A percentile compares a stretch with the other conserved stretches of the same genome.
phyloP scores from a whole-genome alignment of 1,139 yeast genomes.

The Yamadazyma trypodendri region DNA sequence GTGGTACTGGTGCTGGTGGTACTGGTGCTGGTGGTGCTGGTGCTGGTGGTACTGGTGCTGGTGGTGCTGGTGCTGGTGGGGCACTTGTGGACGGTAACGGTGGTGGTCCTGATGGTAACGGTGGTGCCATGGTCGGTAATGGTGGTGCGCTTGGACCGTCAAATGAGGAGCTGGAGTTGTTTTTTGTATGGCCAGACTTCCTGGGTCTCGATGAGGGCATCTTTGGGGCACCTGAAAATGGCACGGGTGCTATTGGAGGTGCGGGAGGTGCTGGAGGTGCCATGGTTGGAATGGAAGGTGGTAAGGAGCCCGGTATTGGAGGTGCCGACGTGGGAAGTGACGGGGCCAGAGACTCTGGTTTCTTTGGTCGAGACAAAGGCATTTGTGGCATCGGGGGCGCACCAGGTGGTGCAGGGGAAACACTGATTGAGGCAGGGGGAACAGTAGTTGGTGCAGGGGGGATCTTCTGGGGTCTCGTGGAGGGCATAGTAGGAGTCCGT shows the following conservation, averaged over 20 bases:
- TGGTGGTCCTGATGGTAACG: slow-evolving; percentile 9
- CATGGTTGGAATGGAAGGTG: slow-evolving; percentile 21
- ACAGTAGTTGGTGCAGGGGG: slow-evolving; percentile 5
- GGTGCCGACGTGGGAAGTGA: slow-evolving; percentile 34
- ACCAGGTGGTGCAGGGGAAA: not conserved
- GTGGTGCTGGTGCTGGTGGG: slow-evolving; percentile 15
- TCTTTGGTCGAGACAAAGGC: slow-evolving; percentile 6
- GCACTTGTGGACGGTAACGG: slow-evolving; percentile 16
- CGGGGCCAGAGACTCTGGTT: not conserved
- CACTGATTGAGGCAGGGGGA: slow-evolving; percentile 6
- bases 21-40: slow-evolving; percentile 14
- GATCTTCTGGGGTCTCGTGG: slow-evolving; percentile 9
- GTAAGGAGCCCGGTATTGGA: not conserved
- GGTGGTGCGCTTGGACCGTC: slow-evolving; percentile 16
- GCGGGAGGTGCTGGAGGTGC: slow-evolving; percentile 18
- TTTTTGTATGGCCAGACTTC: slow-evolving; percentile 32
- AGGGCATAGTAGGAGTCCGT: slow-evolving; percentile 17
- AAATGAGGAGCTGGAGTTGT: slow-evolving; percentile 16
- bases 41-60: slow-evolving; percentile 9
- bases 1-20: slow-evolving; percentile 15
- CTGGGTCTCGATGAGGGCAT: slow-evolving; percentile 32
- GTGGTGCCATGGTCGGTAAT: slow-evolving; percentile 10
- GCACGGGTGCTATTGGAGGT: slow-evolving; percentile 15
- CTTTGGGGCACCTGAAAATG: slow-evolving; percentile 21
- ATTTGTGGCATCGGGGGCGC: slow-evolving; percentile 6